A percentile compares a stretch with the other conserved stretches of the same genome.
Conservation (phyloP, 805 yeast genomes). For the Metschnikowia continentalis region DNA sequence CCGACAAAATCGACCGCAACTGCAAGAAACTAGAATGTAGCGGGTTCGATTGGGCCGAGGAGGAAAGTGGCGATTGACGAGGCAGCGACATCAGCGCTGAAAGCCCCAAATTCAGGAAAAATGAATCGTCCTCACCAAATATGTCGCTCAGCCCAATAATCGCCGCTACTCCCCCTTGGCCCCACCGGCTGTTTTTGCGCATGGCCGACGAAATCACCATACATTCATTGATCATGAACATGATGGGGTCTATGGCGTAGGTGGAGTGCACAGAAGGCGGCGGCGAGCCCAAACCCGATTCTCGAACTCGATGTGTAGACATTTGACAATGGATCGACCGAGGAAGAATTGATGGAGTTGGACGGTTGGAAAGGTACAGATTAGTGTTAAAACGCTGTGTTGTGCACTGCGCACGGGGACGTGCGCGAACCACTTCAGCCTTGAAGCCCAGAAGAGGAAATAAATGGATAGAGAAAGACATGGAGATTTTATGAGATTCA, state of each 20-base stretch:
- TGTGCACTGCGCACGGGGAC: constrained; percentile 4
- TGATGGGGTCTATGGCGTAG: constrained; percentile 64
- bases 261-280: not conserved
- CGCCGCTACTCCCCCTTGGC: constrained; percentile 80
- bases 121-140: constrained; percentile 43
- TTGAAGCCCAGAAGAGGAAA: too few species aligned
- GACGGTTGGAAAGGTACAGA: too few species aligned
- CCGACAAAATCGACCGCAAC: constrained; percentile 65
- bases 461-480: not conserved
- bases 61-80: constrained; percentile 24
- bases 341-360: not conserved
- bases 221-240: constrained; percentile 85
- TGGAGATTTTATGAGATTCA: too few species aligned
- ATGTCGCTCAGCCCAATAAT: constrained; percentile 64
- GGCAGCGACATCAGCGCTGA: constrained; percentile 3
- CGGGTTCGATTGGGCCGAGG: constrained; percentile 41
- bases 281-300: not conserved
- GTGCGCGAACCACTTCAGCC: not conserved
- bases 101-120: constrained; percentile 19
- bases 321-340: not conserved
- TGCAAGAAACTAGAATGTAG: constrained; percentile 76
- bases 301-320: not conserved
- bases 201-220: constrained; percentile 81
- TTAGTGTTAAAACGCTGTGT: not conserved
- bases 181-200: constrained; percentile 67